These are phyloP conservation scores for Podospora fimiseda DNA, from an alignment of 495 filamentous ascomycete species.

Conservation along the genomic window DNA sequence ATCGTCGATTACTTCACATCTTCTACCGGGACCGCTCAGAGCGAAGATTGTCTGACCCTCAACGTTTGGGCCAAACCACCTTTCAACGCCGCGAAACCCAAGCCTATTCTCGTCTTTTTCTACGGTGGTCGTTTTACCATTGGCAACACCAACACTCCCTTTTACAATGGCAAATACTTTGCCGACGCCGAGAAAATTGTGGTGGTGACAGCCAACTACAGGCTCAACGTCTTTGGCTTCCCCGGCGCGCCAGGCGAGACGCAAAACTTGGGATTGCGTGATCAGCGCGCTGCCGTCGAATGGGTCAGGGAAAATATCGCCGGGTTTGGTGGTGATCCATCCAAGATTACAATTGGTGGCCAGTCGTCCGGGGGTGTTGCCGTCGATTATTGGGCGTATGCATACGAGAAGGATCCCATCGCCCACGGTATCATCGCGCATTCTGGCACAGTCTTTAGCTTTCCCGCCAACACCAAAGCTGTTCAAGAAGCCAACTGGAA, in stretches of 20 bases:
- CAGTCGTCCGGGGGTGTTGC: constrained; percentile 46
- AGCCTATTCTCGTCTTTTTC: constrained; percentile 25
- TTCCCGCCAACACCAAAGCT: constrained; percentile 32
- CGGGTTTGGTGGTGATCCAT: constrained; percentile 39
- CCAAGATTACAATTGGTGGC: constrained; percentile 48
- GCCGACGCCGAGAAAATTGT: constrained; percentile 22
- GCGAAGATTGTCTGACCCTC: constrained; percentile 51
- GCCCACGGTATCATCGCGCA: constrained; percentile 41
- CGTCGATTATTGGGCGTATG: constrained; percentile 49
- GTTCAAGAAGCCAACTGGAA: constrained; percentile 27
- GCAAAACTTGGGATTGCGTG: constrained; percentile 45
- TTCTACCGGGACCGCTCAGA: constrained; percentile 12
- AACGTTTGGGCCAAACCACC: constrained; percentile 41
- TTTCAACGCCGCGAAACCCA: constrained; percentile 5
- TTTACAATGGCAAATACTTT: constrained; percentile 9
- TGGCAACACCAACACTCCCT: constrained; percentile 40
- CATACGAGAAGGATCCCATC: constrained; percentile 41
- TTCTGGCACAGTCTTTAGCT: constrained; percentile 46
- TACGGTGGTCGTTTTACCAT: constrained; percentile 41
- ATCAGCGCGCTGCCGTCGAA: constrained; percentile 37
- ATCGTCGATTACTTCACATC: constrained; percentile 19
- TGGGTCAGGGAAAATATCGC: constrained; percentile 53
- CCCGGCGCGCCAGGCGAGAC: constrained; percentile 35
- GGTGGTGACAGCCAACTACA: constrained; percentile 57
- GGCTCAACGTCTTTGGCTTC: constrained; percentile 57